Percentiles rank a stretch among this genome's conserved stretches.
phyloP scores from a whole-genome alignment of 108 stramenopile species.

The Chaetoceros tenuissimus region DNA sequence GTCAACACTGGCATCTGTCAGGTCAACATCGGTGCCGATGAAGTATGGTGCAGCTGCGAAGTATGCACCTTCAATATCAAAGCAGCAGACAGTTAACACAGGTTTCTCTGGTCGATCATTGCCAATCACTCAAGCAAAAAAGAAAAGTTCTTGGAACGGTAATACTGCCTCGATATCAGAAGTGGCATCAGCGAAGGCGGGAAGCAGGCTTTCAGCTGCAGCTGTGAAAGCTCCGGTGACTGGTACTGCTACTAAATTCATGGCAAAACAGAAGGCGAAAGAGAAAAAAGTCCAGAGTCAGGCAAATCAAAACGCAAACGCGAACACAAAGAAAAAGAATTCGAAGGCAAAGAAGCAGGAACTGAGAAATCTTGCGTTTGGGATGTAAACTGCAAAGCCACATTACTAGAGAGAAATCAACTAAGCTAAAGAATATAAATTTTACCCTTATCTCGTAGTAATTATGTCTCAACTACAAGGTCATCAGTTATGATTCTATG shows the following conservation, averaged over 20 bases:
- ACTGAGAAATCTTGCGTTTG: conserved; percentile 35
- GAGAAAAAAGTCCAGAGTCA: neutral
- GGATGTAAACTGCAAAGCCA: conserved; percentile 17
- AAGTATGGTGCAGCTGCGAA: neutral
- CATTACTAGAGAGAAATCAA: too few relatives aligned
- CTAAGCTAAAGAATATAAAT: too few relatives aligned
- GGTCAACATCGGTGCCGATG: too few relatives aligned
- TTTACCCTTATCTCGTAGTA: too few relatives aligned
- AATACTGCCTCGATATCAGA: conserved; percentile 8
- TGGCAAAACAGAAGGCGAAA: conserved; percentile 25
- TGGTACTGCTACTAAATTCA: conserved; percentile 42
- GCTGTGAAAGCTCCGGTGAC: conserved; percentile 20
- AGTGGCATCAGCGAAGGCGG: conserved; percentile 25
- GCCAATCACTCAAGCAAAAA: conserved; percentile 7
- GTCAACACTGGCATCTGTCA: neutral
- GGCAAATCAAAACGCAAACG: neutral
- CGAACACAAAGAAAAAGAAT: conserved; percentile 18
- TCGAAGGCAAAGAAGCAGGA: conserved; percentile 46
- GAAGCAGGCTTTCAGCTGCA: conserved; percentile 18
- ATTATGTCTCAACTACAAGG: neutral
- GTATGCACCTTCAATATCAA: neutral
- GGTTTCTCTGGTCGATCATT: neutral
- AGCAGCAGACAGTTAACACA: neutral
- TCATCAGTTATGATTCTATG: neutral
- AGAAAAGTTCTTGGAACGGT: conserved; percentile 34